These are phyloP conservation scores for Samsoniella hepiali DNA, from an alignment of 2,329 filamentous ascomycete genomes.

Conservation along the genomic window DNA sequence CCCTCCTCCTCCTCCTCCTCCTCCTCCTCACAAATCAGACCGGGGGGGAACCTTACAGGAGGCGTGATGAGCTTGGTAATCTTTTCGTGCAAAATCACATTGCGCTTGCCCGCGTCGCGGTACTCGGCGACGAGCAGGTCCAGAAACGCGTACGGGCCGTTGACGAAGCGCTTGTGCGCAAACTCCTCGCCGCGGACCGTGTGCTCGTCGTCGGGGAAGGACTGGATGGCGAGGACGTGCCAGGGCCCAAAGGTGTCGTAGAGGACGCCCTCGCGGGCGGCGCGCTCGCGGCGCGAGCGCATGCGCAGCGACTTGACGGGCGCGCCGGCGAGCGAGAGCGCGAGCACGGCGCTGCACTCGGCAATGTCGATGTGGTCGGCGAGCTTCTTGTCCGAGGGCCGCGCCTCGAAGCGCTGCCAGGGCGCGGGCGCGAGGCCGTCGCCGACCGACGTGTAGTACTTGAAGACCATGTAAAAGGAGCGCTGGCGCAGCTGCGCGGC, in stretches of 20 bases:
- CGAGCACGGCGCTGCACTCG: constrained; percentile 58
- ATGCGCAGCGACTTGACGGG: constrained; percentile 49
- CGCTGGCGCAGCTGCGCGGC: constrained; percentile 47
- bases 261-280: constrained; percentile 46
- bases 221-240: constrained; percentile 57
- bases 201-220: constrained; percentile 57
- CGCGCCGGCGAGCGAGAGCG: constrained; percentile 52
- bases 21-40: not conserved
- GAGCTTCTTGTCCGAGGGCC: constrained; percentile 35
- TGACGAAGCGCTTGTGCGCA: constrained; percentile 52
- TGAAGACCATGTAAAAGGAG: constrained; percentile 61
- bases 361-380: constrained; percentile 56
- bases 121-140: constrained; percentile 58
- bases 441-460: constrained; percentile 61
- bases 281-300: constrained; percentile 45
- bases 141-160: constrained; percentile 60
- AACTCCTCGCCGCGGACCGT: constrained; percentile 54
- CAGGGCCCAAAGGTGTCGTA: constrained; percentile 59
- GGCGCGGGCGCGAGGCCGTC: constrained; percentile 53
- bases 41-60: constrained; percentile 35
- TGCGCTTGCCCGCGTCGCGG: constrained; percentile 56
- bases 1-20: too few relatives aligned
- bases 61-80: constrained; percentile 60
- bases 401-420: constrained; percentile 56
- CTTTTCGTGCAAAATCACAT: constrained; percentile 52